Evolutionary conservation across 83 land plant genomes (phyloP), one percentile per base, ranked within the genome.

Genomic region (Larix sibirica): DNA sequence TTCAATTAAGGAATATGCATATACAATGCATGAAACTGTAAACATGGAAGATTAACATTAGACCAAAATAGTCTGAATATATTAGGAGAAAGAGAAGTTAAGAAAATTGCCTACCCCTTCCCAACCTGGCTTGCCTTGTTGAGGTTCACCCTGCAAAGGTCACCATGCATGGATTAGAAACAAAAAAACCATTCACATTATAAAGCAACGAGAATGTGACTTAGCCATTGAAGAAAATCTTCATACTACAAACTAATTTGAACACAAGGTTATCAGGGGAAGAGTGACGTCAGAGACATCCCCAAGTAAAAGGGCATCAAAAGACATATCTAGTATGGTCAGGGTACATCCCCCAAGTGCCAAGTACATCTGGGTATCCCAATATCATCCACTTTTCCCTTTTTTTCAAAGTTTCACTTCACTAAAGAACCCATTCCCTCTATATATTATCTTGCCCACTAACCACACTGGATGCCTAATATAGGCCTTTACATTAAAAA

Each of bases 71-170:
- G 24, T 13, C 58, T 28, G 47, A 50, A 50, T 20, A 23, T 21
- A 75, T 21, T 21, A 2, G 68, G 68, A 65, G 7, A 23, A n/a
- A 73, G 77, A 69, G 54, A 71, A 40, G 13, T 6, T 28, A 74
- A 74, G 28, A 4, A 74, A 75, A 50, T 47, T 23, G 6, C 59
- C 9, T 75, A 75, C 78, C 60, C 78, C 78, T 54, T 10, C 9
- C 78, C 78, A 75, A 47, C 59, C 8, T 47, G 78, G 59, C 78
- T 24, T 75, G 31, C 60, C 78, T 12, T 44, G 59, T 54, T 75
- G 58, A 75, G 31, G 5, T 50, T 47, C 28, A 50, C 78, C 78
- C 78, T 75, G 33, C 78, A 75, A 23, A 75, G 7, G 1, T 17
- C 78, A 75, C 58, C 28, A 16, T n/a, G 18, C 44, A 21, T n/a